These are phyloP conservation scores for Choiromyces venosus DNA, from an alignment of 495 filamentous ascomycete genomes.

Conservation along the genomic window DNA sequence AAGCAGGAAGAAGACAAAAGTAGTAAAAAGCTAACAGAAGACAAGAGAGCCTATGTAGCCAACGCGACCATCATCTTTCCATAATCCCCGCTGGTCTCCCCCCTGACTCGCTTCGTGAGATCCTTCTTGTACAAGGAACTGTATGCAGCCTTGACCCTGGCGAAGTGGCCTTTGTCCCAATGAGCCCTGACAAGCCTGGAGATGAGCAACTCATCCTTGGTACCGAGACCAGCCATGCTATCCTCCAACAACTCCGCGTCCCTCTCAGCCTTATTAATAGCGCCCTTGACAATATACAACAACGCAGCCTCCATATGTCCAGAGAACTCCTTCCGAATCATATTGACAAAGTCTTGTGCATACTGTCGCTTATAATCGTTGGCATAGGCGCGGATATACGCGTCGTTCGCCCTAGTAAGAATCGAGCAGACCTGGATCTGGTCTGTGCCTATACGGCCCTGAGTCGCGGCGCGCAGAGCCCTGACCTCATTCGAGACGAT, in stretches of 20 bases:
- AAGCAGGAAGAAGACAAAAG: neutral
- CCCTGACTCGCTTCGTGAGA: conserved; percentile 60
- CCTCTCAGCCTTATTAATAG: conserved; percentile 69
- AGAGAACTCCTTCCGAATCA: conserved; percentile 72
- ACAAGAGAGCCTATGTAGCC: conserved; percentile 16
- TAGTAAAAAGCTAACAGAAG: neutral
- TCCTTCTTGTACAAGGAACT: conserved; percentile 56
- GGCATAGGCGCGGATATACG: conserved; percentile 73
- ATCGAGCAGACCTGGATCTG: conserved; percentile 70
- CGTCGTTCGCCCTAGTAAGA: conserved; percentile 64
- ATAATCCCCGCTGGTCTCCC: conserved; percentile 86
- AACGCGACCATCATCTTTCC: conserved; percentile 59
- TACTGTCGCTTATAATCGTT: conserved; percentile 64
- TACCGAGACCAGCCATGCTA: conserved; percentile 79
- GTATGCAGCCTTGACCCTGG: conserved; percentile 69
- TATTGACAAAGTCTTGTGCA: conserved; percentile 59
- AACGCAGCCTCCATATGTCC: conserved; percentile 88
- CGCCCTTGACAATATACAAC: conserved; percentile 69
- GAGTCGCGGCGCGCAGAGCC: conserved; percentile 66
- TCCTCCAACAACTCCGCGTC: conserved; percentile 77
- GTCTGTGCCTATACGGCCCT: conserved; percentile 65
- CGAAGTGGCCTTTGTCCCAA: conserved; percentile 69
- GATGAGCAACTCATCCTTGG: conserved; percentile 75
- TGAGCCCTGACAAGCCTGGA: conserved; percentile 66
- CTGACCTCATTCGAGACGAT: conserved; percentile 53